phyloP scores from a whole-genome alignment of 805 yeast genomes.

The Spencermartinsiella europaea region DNA sequence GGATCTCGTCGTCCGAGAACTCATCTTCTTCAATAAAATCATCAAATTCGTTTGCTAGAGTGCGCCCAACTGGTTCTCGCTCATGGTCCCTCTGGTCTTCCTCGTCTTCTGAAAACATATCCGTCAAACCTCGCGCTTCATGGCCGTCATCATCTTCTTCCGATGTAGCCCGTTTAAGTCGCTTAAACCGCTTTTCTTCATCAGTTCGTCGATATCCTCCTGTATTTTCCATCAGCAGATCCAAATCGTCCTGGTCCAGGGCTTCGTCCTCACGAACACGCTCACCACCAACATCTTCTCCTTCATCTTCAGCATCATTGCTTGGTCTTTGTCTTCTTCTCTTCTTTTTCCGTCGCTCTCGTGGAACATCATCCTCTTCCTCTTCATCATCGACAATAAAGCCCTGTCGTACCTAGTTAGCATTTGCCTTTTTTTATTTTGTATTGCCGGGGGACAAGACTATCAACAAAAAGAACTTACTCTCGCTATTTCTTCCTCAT shows the following conservation, averaged over 20 bases:
- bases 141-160: conserved; percentile 20
- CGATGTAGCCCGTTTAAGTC: conserved; percentile 70
- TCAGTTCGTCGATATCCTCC: conserved; percentile 46
- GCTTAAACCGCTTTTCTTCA: conserved; percentile 47
- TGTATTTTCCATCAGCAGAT: conserved; percentile 81
- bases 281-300: conserved; percentile 10
- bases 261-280: conserved; percentile 44
- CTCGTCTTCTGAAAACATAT: conserved; percentile 55
- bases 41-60: conserved; percentile 73
- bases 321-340: conserved; percentile 19
- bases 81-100: conserved; percentile 11
- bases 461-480: conserved; percentile 17
- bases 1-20: conserved; percentile 79
- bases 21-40: conserved; percentile 98
- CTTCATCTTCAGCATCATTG: conserved; percentile 18
- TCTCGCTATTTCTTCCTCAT: conserved; percentile 79
- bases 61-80: conserved; percentile 32
- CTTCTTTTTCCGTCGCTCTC: conserved; percentile 21
- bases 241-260: conserved; percentile 93
- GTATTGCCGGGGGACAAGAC: neutral
- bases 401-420: conserved; percentile 64
- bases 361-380: conserved; percentile 35
- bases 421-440: conserved; percentile 2
- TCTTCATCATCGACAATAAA: conserved; percentile 92
- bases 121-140: conserved; percentile 45